Percentiles rank a stretch among this genome's conserved stretches.
Evolutionary conservation across 1,139 yeast genomes (phyloP).

Genomic region (Kodamaea derodonti): DNA sequence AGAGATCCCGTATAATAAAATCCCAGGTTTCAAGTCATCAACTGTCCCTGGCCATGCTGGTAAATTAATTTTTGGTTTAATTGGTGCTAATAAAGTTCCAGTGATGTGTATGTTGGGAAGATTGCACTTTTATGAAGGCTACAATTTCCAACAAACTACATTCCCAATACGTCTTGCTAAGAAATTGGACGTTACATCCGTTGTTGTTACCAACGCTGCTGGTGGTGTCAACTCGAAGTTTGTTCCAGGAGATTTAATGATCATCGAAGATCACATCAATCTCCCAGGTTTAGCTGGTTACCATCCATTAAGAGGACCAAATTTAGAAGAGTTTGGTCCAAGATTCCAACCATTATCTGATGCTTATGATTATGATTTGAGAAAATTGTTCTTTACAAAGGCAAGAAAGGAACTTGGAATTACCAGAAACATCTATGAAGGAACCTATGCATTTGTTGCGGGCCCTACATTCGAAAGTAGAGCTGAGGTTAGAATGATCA

Average conservation of each 20-base stretch:
- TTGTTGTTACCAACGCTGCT: conserved; percentile 90
- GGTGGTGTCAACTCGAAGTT: conserved; percentile 74
- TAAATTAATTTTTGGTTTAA: conserved; percentile 69
- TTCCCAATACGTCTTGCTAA: conserved; percentile 81
- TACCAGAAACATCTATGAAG: conserved; percentile 72
- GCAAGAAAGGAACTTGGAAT: conserved; percentile 50
- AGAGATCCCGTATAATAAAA: conserved; percentile 57
- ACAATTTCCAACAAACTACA: conserved; percentile 72
- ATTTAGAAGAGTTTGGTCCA: conserved; percentile 75
- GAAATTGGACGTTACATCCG: conserved; percentile 52
- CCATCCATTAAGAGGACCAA: conserved; percentile 88
- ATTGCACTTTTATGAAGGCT: conserved; percentile 89
- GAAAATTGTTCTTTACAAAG: conserved; percentile 54
- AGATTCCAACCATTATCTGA: conserved; percentile 86
- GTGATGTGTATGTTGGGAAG: conserved; percentile 94
- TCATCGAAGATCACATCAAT: conserved; percentile 83
- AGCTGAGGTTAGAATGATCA: conserved; percentile 82
- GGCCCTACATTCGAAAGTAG: conserved; percentile 95
- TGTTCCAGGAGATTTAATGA: conserved; percentile 86
- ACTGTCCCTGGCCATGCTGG: conserved; percentile 94
- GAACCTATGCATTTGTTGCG: conserved; percentile 77
- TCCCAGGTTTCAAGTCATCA: conserved; percentile 78
- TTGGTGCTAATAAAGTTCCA: conserved; percentile 67
- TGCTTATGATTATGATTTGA: conserved; percentile 75
- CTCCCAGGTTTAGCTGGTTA: conserved; percentile 86